A percentile compares a stretch with the other conserved stretches of the same genome.
Evolutionary conservation across 75 land plant genomes (phyloP).

Genomic region (Sequoia sempervirens): DNA sequence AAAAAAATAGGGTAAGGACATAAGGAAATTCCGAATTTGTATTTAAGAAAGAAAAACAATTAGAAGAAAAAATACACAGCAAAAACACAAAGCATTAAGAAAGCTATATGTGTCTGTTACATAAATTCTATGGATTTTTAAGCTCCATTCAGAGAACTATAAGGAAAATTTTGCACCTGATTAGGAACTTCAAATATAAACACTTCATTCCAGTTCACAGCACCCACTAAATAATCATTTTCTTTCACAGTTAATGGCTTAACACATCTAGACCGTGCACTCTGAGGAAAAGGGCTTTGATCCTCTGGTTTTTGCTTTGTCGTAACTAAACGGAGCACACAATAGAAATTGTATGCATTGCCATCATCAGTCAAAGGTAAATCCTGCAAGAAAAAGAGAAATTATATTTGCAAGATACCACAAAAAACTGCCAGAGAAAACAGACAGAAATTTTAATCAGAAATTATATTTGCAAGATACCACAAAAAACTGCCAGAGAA

Average conservation of each 20-base stretch:
- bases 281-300: constrained; percentile 82
- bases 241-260: constrained; percentile 37
- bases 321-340: constrained; percentile 77
- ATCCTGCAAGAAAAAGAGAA: constrained; percentile 44
- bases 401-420: not conserved
- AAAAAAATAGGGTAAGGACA: not conserved
- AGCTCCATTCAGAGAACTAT: not conserved
- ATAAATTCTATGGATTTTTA: not conserved
- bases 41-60: not conserved
- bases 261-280: constrained; percentile 94
- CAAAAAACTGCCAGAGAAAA: not conserved
- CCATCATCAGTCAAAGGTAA: constrained; percentile 80
- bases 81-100: not conserved
- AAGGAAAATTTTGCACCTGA: constrained; percentile 35
- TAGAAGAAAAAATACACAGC: not conserved
- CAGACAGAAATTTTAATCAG: not conserved
- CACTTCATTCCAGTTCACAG: constrained; percentile 93
- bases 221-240: constrained; percentile 15
- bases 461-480: too few species aligned
- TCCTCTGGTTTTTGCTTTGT: constrained; percentile 59
- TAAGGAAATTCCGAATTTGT: not conserved
- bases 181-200: constrained; percentile 92
- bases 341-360: constrained; percentile 78
- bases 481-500: too few species aligned
- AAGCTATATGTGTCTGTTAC: not conserved